Conservation (phyloP, 768 basidiomycete species). For the Mycena galopus region DNA sequence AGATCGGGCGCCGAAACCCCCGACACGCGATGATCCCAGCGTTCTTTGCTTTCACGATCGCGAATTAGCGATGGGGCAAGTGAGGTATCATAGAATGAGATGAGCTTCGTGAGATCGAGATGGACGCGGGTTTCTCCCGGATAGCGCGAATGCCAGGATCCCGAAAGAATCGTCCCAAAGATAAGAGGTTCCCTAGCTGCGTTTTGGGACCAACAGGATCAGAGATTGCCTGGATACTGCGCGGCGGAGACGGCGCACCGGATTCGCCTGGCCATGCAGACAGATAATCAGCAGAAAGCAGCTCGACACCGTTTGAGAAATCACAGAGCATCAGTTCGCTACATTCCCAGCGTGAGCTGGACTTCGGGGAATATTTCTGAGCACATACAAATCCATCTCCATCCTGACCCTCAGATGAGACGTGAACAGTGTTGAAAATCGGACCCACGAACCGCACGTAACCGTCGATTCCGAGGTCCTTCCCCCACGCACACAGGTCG, state of each 20-base stretch:
- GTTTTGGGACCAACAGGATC: conserved; percentile 18
- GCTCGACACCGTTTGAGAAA: conserved; percentile 44
- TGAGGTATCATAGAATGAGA: conserved; percentile 53
- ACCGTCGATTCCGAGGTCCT: background rate
- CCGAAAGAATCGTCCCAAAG: conserved; percentile 35
- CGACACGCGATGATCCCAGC: conserved; percentile 47
- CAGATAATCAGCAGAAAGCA: conserved; percentile 40
- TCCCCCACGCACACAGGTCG: background rate
- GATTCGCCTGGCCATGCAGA: conserved; percentile 6
- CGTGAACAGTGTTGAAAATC: background rate
- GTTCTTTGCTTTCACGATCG: conserved; percentile 40
- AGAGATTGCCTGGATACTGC: background rate
- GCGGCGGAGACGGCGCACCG: background rate
- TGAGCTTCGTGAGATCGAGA: conserved; percentile 46
- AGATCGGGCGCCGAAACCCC: conserved; percentile 44
- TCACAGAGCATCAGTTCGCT: conserved; percentile 55
- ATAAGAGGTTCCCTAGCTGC: conserved; percentile 13
- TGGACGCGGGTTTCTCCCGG: conserved; percentile 51
- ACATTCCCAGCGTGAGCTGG: background rate
- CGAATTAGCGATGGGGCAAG: conserved; percentile 46
- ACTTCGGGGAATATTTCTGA: background rate
- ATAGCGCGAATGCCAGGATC: conserved; percentile 48
- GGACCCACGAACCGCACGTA: background rate
- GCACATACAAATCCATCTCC: conserved; percentile 48
- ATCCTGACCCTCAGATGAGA: conserved; percentile 17